These are phyloP conservation scores for Sclerotinia subarctica DNA, from an alignment of 2,329 filamentous ascomycete species.

Conservation along the genomic window DNA sequence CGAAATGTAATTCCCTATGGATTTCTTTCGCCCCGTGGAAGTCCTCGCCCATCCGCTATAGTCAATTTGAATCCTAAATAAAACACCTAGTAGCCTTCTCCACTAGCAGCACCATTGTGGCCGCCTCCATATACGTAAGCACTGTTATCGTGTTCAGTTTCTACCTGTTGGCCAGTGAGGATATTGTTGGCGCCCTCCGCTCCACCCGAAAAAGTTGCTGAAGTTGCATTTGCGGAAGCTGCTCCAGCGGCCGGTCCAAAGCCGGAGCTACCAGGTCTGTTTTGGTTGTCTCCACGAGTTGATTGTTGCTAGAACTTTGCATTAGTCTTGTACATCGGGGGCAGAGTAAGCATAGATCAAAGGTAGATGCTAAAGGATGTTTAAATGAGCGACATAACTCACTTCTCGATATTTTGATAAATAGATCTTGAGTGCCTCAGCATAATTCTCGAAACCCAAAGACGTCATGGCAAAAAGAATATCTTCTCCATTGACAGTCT, in stretches of 20 bases:
- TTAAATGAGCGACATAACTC: slow-evolving; percentile 44
- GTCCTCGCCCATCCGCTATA: slow-evolving; percentile 5
- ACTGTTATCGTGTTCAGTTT: slow-evolving; percentile 38
- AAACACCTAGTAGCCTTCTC: slow-evolving; percentile 33
- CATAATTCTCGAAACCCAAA: slow-evolving; percentile 97
- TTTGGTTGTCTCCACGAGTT: slow-evolving; percentile 60
- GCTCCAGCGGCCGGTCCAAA: slow-evolving; percentile 46
- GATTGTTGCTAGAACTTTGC: slow-evolving; percentile 51
- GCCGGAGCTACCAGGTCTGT: slow-evolving; percentile 52
- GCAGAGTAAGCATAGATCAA: slow-evolving; percentile 18
- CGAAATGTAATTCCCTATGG: slow-evolving; percentile 27
- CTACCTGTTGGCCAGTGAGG: slow-evolving; percentile 36
- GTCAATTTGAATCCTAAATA: slow-evolving; percentile 15
- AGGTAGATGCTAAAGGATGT: slow-evolving; percentile 14
- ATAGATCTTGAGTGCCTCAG: slow-evolving; percentile 97
- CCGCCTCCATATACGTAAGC: slow-evolving; percentile 46
- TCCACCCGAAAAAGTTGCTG: slow-evolving; percentile 35
- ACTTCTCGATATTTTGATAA: slow-evolving; percentile 97
- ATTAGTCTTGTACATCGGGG: slow-evolving; percentile 17
- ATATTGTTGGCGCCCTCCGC: slow-evolving; percentile 39
- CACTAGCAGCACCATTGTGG: slow-evolving; percentile 53
- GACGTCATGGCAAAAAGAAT: slow-evolving; percentile 99
- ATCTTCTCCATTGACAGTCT: slow-evolving; percentile 98
- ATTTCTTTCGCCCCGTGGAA: slow-evolving; percentile 11
- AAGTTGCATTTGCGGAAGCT: slow-evolving; percentile 39